These are phyloP conservation scores for Plantago major DNA, from an alignment of 257 asterid species.

Conservation along the genomic window DNA sequence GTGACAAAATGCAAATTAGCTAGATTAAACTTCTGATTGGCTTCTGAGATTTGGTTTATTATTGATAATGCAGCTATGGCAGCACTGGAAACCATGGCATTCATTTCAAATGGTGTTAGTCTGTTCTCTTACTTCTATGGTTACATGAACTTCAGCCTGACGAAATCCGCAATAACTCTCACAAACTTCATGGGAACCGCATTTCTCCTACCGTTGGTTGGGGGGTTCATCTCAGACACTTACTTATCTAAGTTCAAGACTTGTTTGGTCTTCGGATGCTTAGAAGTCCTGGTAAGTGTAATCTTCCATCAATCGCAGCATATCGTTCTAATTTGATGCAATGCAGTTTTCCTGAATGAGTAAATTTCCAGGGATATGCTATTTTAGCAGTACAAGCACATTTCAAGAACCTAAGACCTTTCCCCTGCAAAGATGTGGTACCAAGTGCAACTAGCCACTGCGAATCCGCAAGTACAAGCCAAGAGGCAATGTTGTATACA, in stretches of 20 bases:
- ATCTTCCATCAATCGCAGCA: background rate
- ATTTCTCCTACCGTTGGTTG: conserved; percentile 43
- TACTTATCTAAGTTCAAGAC: conserved; percentile 62
- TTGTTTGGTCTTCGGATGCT: conserved; percentile 45
- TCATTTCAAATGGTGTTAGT: conserved; percentile 50
- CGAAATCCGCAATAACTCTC: conserved; percentile 57
- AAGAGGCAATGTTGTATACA: conserved; percentile 39
- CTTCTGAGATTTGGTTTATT: conserved; percentile 4
- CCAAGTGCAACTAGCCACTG: conserved; percentile 33
- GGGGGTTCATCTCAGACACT: conserved; percentile 60
- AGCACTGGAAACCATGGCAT: conserved; percentile 54
- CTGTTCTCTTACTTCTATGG: conserved; percentile 57
- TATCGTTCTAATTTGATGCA: background rate
- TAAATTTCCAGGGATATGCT: conserved; percentile 48
- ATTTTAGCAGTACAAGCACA: conserved; percentile 76
- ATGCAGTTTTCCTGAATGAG: background rate
- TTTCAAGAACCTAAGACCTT: conserved; percentile 47
- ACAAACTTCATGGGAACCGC: conserved; percentile 63
- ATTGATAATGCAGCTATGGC: conserved; percentile 41
- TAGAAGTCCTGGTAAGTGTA: conserved; percentile 43
- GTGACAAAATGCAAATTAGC: no score
- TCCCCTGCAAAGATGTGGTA: conserved; percentile 51
- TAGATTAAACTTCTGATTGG: no score
- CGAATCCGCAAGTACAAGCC: conserved; percentile 34
- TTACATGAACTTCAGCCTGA: conserved; percentile 53